A percentile compares a stretch with the other conserved stretches of the same genome.
Evolutionary conservation across 2,329 filamentous ascomycete species (phyloP).

Genomic region (Fusarium torulosum): DNA sequence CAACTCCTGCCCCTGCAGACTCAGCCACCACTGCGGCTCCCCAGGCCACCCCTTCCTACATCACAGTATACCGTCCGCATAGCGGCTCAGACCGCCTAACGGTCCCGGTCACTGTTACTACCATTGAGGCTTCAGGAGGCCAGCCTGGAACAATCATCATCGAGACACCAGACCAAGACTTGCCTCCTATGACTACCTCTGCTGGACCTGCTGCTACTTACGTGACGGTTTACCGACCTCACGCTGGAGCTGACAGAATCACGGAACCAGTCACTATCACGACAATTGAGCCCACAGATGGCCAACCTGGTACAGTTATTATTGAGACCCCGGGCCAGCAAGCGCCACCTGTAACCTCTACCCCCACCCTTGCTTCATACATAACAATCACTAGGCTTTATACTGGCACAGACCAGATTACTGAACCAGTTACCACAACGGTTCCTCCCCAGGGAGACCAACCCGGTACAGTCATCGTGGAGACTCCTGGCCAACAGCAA

Average conservation of each 20-base stretch:
- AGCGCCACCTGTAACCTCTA: slow-evolving; percentile 26
- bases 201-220: slow-evolving; percentile 23
- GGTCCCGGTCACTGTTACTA: slow-evolving; percentile 19
- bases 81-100: slow-evolving; percentile 25
- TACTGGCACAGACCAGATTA: slow-evolving; percentile 22
- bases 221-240: slow-evolving; percentile 28
- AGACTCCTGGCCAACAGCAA: slow-evolving; percentile 15
- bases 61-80: slow-evolving; percentile 34
- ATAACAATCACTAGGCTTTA: slow-evolving; percentile 29
- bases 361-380: slow-evolving; percentile 15
- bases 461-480: slow-evolving; percentile 30
- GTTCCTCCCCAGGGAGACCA: slow-evolving; percentile 22
- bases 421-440: slow-evolving; percentile 16
- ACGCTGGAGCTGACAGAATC: slow-evolving; percentile 21
- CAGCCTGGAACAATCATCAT: slow-evolving; percentile 35
- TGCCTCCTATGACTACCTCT: slow-evolving; percentile 27
- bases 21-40: neutral
- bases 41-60: slow-evolving; percentile 20
- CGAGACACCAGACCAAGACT: slow-evolving; percentile 27
- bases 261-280: slow-evolving; percentile 28
- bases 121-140: slow-evolving; percentile 17
- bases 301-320: slow-evolving; percentile 33
- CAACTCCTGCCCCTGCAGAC: slow-evolving; percentile 6
- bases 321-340: slow-evolving; percentile 33
- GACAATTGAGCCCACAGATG: slow-evolving; percentile 23